Base-by-base conservation (phyloP, 2,329 filamentous ascomycete species). In the Acrodontium crateriforme region DNA sequence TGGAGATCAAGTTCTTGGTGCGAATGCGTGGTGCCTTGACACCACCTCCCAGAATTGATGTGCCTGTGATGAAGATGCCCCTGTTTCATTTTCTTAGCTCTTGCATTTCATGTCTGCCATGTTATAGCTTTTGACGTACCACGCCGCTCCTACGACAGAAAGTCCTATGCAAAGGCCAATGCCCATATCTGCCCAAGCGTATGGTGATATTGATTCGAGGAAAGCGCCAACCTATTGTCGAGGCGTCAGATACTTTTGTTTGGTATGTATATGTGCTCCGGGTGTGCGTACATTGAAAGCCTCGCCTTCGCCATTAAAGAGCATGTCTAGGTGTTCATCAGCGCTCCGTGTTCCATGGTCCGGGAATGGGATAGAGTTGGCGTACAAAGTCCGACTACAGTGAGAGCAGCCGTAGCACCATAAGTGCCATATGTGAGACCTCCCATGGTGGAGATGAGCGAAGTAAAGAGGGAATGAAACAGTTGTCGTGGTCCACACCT, bases 1-100 rank as follows among this genome's bases (percentile, higher is more conserved):
- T 98, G 49, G 87, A 95, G 56, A 98, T 95, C 52, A 98, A 62
- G 67, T 98, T 98, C 75, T 98, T 98, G 39, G 89, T 98, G 56
- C 89, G 82, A 61, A 98, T 98, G 47, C 89, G 79, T 19, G 91
- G 91, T 24, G 89, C 87, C 59, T 81, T 87, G 52, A 98, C 89
- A 64, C 89, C 89, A 46, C 82, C 89, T 50, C 91, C 91, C 42
- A 98, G 71, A 55, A 98, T 98, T 33, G 89, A 93, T 34, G 85
- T 91, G 46, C 91, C 91, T 18, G 89, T 98, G 45, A 95, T 89
- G 63, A 98, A 89, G 57, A 98, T 98, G 49, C 91, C 89, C 89
- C 89, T 95, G 50, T 18, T 23, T 13, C 18, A 9, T 19, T 11
- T 28, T 10, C 36, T 46, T 31, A 45, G 42, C 29, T 23, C 18